phyloP scores from a whole-genome alignment of 1,139 yeast genomes.

The Pichia sp. region DNA sequence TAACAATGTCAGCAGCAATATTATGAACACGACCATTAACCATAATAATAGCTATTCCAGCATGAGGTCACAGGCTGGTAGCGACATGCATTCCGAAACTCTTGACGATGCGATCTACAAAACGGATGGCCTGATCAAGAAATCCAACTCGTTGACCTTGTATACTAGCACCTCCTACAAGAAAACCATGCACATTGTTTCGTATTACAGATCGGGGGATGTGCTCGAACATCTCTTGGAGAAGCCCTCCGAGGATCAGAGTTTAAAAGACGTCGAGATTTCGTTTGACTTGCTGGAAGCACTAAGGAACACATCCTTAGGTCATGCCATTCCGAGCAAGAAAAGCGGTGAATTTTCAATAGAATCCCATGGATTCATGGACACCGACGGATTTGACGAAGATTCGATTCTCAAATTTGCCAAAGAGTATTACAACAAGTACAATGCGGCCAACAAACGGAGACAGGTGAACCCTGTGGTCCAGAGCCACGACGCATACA shows the following conservation, averaged over 20 bases:
- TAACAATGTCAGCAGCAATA: not conserved
- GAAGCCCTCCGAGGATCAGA: constrained; percentile 54
- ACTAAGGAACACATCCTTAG: constrained; percentile 56
- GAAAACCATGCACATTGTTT: constrained; percentile 69
- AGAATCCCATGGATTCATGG: constrained; percentile 51
- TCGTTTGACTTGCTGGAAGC: constrained; percentile 59
- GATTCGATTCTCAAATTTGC: constrained; percentile 30
- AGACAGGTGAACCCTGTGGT: constrained; percentile 4
- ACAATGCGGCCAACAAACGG: constrained; percentile 9
- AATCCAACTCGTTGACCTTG: constrained; percentile 63
- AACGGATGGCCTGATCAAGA: constrained; percentile 75
- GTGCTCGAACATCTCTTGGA: constrained; percentile 53
- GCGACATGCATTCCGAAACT: not conserved
- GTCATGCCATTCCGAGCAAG: constrained; percentile 35
- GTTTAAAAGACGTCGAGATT: constrained; percentile 49
- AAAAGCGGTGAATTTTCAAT: constrained; percentile 39
- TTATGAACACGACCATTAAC: not conserved
- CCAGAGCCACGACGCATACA: constrained; percentile 13
- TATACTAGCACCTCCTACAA: constrained; percentile 15
- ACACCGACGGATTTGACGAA: constrained; percentile 36
- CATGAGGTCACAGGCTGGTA: not conserved
- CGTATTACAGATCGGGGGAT: constrained; percentile 74
- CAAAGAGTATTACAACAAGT: constrained; percentile 20
- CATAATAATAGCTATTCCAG: not conserved
- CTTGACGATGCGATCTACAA: constrained; percentile 50